Base-by-base conservation (phyloP, 352 stramenopile species). In the Phytophthora sp. region DNA sequence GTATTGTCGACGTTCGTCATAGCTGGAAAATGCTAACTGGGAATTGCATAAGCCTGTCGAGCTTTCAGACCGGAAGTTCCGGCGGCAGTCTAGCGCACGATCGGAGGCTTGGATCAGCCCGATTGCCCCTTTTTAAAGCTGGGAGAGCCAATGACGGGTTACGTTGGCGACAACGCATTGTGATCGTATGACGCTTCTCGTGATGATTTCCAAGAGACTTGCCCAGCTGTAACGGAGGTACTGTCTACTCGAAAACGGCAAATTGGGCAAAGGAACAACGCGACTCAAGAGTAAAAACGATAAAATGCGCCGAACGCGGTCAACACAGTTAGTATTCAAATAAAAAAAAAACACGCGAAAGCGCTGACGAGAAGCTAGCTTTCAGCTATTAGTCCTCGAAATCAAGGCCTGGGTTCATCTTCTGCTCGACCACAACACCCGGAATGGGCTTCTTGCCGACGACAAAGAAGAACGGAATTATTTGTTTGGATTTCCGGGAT, bases 391-490 rank as follows among this genome's bases (percentile, higher is more conserved):
- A 64, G 26, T 54, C 59, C 18, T 68, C 59, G 7, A 69, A 63
- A 26, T 69, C 60, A 13, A 69, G 44, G 10, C 60, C 60, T 15
- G 28, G 49, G 5, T 4, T 45, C 54, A 75, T 72, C 31, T 72
- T 72, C 45, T 75, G 54, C 27, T 54, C 31, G 35, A 69, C 62
- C 20, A 69, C 51, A 5, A 17, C 66, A 11, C 10, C 50, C 1
- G 66, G 66, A 45, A 73, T 69, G 5, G 68, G 63, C 18, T 77
- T 77, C 42, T 74, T 74, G 32, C 63, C 68, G 6, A 67, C 34
- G 17, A 77, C 32, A 46, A 67, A 77, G 43, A 59, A 71, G 8
- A 62, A 56, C 10, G 63, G 68, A 15, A 63, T 28, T 5, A 23
- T 32, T 13, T 63, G 37, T 11, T 70, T 66, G 27, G 13, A 64